Base-by-base conservation (phyloP, 306 rosid species). In the Astragalus glycyphyllos region DNA sequence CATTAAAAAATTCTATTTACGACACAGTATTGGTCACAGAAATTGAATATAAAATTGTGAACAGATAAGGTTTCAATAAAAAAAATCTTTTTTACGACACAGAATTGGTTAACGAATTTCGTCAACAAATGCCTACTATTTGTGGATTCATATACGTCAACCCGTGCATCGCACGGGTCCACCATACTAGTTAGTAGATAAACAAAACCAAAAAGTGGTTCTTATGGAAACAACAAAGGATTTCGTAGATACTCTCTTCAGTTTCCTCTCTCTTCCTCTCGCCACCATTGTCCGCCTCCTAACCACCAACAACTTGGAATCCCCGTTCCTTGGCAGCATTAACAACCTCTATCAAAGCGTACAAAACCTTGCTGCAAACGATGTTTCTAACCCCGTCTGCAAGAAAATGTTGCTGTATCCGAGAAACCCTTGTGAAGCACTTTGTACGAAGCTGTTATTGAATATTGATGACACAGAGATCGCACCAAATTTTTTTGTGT, bases 201-300 rank as follows among this genome's bases (percentile, higher is more conserved):
- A 32, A 61, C 11, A 69, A 51, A 41, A 1, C 40, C 50, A 69
- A 58, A 50, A 69, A 12, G 76, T 77, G 0, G 44, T 77, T 10
- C 49, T 9, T 0, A 23, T 71, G 0, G 81, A 77, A 69, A 6
- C 81, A 31, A 42, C 76, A 1, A 14, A 62, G 20, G 48, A 77
- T 23, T 77, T 77, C 41, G 54, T 77, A 0, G 81, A 77, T 58
- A 69, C 74, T 17, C 71, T 77, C 49, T 77, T 69, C 81, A 77
- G 76, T 7, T 77, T 77, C 65, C 71, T 77, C 0, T 59, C 76
- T 12, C 71, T 77, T 42, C 81, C 81, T 29, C 71, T 69, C 0
- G 76, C 2, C 49, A 77, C 81, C 65, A 69, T 77, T 57, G 61
- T 77, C 53, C 71, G 65, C 47, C 76, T 77, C 5, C 4, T 69